Conservation (phyloP, 352 stramenopile species). For the Phytophthora colocasiae region DNA sequence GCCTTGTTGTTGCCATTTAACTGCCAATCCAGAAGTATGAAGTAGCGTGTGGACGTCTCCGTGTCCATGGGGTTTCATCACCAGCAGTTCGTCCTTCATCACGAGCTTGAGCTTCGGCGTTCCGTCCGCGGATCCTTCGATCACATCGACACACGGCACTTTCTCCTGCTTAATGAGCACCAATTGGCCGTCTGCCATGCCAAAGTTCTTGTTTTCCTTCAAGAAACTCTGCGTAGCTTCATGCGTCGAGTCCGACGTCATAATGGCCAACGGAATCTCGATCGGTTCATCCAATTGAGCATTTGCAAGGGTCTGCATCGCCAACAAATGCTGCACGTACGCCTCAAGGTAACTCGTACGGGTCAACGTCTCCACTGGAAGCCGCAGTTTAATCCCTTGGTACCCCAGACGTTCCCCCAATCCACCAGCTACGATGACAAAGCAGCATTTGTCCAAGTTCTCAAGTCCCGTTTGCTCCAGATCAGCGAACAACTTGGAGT, state of each 20-base stretch:
- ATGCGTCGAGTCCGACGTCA: slow-evolving; percentile 98
- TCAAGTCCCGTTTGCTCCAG: slow-evolving; percentile 57
- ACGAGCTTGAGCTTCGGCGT: slow-evolving; percentile 82
- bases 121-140: slow-evolving; percentile 26
- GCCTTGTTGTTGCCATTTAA: slow-evolving; percentile 76
- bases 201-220: slow-evolving; percentile 93
- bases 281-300: slow-evolving; percentile 22
- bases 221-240: slow-evolving; percentile 91
- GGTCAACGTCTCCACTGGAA: slow-evolving; percentile 94
- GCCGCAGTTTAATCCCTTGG: slow-evolving; percentile 96
- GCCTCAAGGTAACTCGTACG: slow-evolving; percentile 92
- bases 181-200: slow-evolving; percentile 92
- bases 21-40: slow-evolving; percentile 74
- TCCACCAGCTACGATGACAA: slow-evolving; percentile 97
- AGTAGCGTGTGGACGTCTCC: slow-evolving; percentile 98
- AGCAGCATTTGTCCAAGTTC: slow-evolving; percentile 86
- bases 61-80: slow-evolving; percentile 99
- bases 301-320: slow-evolving; percentile 76
- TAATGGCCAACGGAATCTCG: slow-evolving; percentile 95
- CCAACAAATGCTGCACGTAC: slow-evolving; percentile 95
- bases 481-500: slow-evolving; percentile 48
- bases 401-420: slow-evolving; percentile 98
- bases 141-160: slow-evolving; percentile 86
- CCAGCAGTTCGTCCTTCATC: slow-evolving; percentile 47
- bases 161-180: slow-evolving; percentile 98